phyloP scores from a whole-genome alignment of 2,329 filamentous ascomycete species.

The Fusarium graminum region DNA sequence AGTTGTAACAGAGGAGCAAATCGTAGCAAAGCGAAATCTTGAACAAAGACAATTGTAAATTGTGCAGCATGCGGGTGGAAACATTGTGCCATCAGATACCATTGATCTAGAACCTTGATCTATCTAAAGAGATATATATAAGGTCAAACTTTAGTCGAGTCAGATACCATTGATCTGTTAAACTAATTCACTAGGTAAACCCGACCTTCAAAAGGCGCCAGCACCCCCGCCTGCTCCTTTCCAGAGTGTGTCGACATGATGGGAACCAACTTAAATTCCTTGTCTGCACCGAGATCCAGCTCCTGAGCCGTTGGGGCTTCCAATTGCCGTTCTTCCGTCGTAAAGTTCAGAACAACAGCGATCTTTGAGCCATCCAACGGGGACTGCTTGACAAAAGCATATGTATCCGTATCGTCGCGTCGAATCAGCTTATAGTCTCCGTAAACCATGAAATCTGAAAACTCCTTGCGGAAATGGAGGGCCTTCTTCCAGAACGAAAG shows the following conservation, averaged over 20 bases:
- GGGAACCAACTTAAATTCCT: conserved; percentile 41
- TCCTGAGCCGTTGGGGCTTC: conserved; percentile 40
- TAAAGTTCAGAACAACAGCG: conserved; percentile 54
- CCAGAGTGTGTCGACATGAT: conserved; percentile 49
- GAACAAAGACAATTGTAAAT: too few relatives aligned
- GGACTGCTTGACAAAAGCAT: conserved; percentile 52
- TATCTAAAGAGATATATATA: too few relatives aligned
- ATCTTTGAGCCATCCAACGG: conserved; percentile 42
- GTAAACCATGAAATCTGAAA: conserved; percentile 53
- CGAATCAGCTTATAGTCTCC: conserved; percentile 52
- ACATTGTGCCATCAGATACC: too few relatives aligned
- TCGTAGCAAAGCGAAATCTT: too few relatives aligned
- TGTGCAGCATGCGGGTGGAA: too few relatives aligned
- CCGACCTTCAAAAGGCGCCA: conserved; percentile 52
- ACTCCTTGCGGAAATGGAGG: conserved; percentile 49
- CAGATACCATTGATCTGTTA: too few relatives aligned
- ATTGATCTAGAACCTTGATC: too few relatives aligned
- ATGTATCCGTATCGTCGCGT: conserved; percentile 44
- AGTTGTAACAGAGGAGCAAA: too few relatives aligned
- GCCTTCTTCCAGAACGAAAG: conserved; percentile 53
- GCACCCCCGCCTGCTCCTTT: conserved; percentile 19
- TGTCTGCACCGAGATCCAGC: conserved; percentile 30
- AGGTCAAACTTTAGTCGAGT: too few relatives aligned
- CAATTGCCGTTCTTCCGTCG: conserved; percentile 48
- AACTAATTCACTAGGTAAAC: conserved; percentile 47